Conservation (phyloP, 2,329 filamentous ascomycete species). For the Elsinoe perseae region DNA sequence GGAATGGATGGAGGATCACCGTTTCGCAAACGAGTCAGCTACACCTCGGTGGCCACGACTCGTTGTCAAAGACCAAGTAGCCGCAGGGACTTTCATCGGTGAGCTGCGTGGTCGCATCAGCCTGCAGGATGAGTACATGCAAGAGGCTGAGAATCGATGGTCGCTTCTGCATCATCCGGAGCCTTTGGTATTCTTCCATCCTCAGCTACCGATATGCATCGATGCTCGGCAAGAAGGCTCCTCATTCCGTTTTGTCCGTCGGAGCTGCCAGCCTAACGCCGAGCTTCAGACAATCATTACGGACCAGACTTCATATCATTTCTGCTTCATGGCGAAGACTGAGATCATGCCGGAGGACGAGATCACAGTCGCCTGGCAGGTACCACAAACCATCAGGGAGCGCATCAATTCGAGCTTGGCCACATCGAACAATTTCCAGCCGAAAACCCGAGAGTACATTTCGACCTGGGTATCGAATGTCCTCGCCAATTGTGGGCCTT, state of each 20-base stretch:
- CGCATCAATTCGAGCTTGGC: constrained; percentile 12
- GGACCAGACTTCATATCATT: constrained; percentile 71
- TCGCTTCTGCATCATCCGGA: constrained; percentile 41
- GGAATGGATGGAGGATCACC: constrained; percentile 45
- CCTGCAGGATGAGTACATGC: constrained; percentile 40
- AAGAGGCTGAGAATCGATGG: constrained; percentile 42
- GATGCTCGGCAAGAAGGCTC: constrained; percentile 86
- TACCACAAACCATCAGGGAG: constrained; percentile 18
- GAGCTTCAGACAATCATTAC: constrained; percentile 78
- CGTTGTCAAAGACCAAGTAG: constrained; percentile 46
- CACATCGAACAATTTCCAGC: constrained; percentile 14
- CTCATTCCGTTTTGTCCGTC: constrained; percentile 75
- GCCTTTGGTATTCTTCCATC: constrained; percentile 60
- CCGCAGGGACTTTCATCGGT: constrained; percentile 50
- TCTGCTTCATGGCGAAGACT: constrained; percentile 82
- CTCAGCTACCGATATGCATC: constrained; percentile 81
- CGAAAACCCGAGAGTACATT: constrained; percentile 41
- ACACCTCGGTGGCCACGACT: constrained; percentile 65
- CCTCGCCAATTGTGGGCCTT: constrained; percentile 70
- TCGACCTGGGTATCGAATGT: constrained; percentile 60
- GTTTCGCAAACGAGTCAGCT: constrained; percentile 44
- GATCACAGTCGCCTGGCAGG: constrained; percentile 53
- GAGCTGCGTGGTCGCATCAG: constrained; percentile 60
- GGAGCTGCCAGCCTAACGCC: constrained; percentile 89
- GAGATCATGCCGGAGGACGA: constrained; percentile 66